phyloP scores from a whole-genome alignment of 2,329 filamentous ascomycete genomes.

The Polytolypa hystricis region DNA sequence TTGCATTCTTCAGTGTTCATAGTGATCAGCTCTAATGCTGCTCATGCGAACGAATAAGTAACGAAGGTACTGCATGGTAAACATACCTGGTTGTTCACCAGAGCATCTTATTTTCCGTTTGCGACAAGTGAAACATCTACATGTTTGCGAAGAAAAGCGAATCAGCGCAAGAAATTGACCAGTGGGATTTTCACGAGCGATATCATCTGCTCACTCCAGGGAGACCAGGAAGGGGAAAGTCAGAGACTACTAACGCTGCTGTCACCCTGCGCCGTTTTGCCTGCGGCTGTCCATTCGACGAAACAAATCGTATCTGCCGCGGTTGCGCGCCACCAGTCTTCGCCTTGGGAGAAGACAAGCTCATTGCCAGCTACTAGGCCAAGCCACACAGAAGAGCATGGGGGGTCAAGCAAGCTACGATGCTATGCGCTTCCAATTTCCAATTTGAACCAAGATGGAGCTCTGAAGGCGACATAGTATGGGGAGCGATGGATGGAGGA shows the following conservation, averaged over 20 bases:
- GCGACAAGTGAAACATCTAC: slow-evolving; percentile 60
- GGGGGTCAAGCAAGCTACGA: no score
- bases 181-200: background rate
- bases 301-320: slow-evolving; percentile 61
- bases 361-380: slow-evolving; percentile 16
- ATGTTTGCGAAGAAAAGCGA: background rate
- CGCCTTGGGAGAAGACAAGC: slow-evolving; percentile 16
- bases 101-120: slow-evolving; percentile 67
- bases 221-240: slow-evolving; percentile 6
- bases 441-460: no score
- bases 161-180: background rate
- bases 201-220: background rate
- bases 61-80: no score
- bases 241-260: slow-evolving; percentile 51
- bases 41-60: no score
- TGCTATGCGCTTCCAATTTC: no score
- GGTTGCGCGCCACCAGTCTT: slow-evolving; percentile 11
- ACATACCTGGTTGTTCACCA: slow-evolving; percentile 52
- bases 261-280: slow-evolving; percentile 69
- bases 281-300: slow-evolving; percentile 69
- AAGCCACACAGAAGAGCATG: no score
- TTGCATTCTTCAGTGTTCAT: slow-evolving; percentile 48
- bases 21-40: no score
- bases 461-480: no score
- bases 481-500: no score